These are phyloP conservation scores for Pistacia vera DNA, from an alignment of 345 rosid species.

Conservation along the genomic window DNA sequence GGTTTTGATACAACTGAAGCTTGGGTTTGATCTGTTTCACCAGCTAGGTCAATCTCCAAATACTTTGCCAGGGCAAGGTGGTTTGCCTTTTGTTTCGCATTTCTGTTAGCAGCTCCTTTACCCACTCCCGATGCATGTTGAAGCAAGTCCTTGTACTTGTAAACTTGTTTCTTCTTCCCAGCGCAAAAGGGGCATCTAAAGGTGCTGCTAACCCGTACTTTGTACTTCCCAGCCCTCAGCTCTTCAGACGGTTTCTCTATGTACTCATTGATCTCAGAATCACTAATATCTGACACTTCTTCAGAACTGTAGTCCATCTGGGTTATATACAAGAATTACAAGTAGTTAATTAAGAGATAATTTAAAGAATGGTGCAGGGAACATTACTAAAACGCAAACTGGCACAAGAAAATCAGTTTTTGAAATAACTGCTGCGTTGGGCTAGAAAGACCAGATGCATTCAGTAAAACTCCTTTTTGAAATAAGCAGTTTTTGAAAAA, in stretches of 20 bases:
- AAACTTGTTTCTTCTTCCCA: conserved; percentile 87
- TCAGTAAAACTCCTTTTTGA: background rate
- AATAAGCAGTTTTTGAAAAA: no score
- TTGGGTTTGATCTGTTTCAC: conserved; percentile 42
- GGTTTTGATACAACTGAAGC: conserved; percentile 27
- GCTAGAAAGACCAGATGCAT: background rate
- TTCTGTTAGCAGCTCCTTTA: conserved; percentile 74
- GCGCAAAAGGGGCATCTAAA: conserved; percentile 84
- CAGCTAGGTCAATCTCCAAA: conserved; percentile 60
- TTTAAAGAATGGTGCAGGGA: background rate
- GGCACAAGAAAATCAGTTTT: background rate
- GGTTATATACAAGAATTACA: background rate
- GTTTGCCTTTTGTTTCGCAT: conserved; percentile 72
- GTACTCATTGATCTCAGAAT: conserved; percentile 70
- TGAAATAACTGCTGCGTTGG: background rate
- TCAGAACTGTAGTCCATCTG: conserved; percentile 65
- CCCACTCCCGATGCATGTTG: conserved; percentile 90
- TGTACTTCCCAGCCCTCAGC: conserved; percentile 46
- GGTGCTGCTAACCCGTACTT: conserved; percentile 61
- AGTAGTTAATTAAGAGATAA: background rate
- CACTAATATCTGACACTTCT: conserved; percentile 81
- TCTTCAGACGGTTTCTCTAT: conserved; percentile 59
- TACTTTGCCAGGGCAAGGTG: conserved; percentile 77
- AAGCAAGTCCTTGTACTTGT: conserved; percentile 74
- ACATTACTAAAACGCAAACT: background rate